These are phyloP conservation scores for Aspergillus hancockii DNA, from an alignment of 495 filamentous ascomycete genomes.

Conservation along the genomic window DNA sequence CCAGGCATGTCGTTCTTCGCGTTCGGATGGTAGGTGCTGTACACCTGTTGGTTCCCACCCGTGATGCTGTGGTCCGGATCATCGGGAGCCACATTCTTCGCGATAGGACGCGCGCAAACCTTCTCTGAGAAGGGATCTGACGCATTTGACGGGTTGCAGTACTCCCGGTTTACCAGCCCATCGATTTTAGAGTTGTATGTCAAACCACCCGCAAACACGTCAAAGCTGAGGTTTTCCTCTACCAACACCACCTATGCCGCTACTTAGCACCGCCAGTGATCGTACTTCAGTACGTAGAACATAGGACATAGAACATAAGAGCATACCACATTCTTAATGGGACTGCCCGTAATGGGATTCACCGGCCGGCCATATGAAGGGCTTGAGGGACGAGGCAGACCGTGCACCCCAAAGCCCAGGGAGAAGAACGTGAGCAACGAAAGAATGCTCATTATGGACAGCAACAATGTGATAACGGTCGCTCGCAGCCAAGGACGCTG, in stretches of 20 bases:
- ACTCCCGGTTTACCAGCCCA: conserved; percentile 34
- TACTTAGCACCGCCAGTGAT: background rate
- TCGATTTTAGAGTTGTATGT: conserved; percentile 38
- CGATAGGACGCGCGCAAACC: conserved; percentile 38
- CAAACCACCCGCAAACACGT: conserved; percentile 43
- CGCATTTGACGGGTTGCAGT: conserved; percentile 44
- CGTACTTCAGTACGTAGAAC: background rate
- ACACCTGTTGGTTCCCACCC: conserved; percentile 51
- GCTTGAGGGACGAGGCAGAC: conserved; percentile 10
- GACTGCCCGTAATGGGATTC: conserved; percentile 19
- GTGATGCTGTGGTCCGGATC: conserved; percentile 53
- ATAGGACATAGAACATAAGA: too few relatives aligned
- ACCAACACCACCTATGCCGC: conserved; percentile 31
- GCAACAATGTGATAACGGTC: conserved; percentile 1
- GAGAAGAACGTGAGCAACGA: conserved; percentile 11
- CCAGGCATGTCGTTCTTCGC: conserved; percentile 21
- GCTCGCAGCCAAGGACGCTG: conserved; percentile 1
- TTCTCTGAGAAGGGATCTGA: conserved; percentile 30
- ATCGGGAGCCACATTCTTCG: conserved; percentile 38
- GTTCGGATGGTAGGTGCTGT: conserved; percentile 43
- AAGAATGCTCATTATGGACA: conserved; percentile 8
- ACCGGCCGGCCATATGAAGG: conserved; percentile 5
- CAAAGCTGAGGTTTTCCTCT: conserved; percentile 48
- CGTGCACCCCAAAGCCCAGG: conserved; percentile 8
- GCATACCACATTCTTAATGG: conserved; percentile 47